Percentiles rank a stretch among this genome's conserved stretches.
These are phyloP conservation scores for Wickerhamomyces chambardii DNA, from an alignment of 805 yeast genomes.

Conservation along the genomic window DNA sequence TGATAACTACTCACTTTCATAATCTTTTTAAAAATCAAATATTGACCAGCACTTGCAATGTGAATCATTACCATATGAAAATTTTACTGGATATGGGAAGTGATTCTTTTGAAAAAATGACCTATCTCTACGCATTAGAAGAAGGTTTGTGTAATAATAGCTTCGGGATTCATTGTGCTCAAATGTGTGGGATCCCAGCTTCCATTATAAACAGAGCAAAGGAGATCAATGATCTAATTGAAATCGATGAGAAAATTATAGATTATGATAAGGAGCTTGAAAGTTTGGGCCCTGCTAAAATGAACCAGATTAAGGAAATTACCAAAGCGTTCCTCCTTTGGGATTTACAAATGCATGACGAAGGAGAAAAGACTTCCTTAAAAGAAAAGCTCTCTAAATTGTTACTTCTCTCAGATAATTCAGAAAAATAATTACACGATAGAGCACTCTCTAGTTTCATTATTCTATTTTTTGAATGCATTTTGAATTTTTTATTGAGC, in stretches of 20 bases:
- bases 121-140: slow-evolving; percentile 23
- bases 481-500: too few relatives aligned
- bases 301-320: slow-evolving; percentile 3
- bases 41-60: slow-evolving; percentile 10
- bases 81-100: slow-evolving; percentile 11
- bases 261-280: background rate
- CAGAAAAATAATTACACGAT: too few relatives aligned
- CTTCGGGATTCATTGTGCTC: slow-evolving; percentile 33
- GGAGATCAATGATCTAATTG: slow-evolving; percentile 11
- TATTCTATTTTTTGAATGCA: too few relatives aligned
- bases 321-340: slow-evolving; percentile 11
- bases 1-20: slow-evolving; percentile 35
- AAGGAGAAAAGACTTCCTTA: too few relatives aligned
- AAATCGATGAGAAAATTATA: slow-evolving; percentile 3
- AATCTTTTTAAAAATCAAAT: slow-evolving; percentile 25
- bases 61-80: slow-evolving; percentile 27
- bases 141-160: slow-evolving; percentile 24
- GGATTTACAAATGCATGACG: slow-evolving; percentile 7
- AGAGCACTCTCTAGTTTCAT: too few relatives aligned
- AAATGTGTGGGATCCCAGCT: slow-evolving; percentile 23
- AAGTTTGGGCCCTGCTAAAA: background rate
- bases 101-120: slow-evolving; percentile 10
- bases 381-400: too few relatives aligned
- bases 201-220: slow-evolving; percentile 24
- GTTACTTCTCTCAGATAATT: too few relatives aligned